A percentile compares a stretch with the other conserved stretches of the same genome.
These are phyloP conservation scores for Echeveria elegans DNA, from an alignment of 164 flowering plant species.

Conservation along the genomic window DNA sequence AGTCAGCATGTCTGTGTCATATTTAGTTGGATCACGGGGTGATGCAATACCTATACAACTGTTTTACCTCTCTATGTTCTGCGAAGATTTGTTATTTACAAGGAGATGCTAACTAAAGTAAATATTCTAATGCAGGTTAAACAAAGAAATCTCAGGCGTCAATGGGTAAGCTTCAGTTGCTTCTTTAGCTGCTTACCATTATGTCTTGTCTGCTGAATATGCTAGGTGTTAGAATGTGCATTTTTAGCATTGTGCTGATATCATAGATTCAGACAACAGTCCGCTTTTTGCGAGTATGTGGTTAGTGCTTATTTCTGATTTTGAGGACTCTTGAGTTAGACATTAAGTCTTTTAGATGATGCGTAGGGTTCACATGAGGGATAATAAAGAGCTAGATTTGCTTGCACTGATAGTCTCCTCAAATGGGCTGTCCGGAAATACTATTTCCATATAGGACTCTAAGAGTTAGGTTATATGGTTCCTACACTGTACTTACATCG, in stretches of 20 bases:
- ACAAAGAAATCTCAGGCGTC: slow-evolving; percentile 4
- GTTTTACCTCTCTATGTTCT: neutral
- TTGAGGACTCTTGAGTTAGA: neutral
- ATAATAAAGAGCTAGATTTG: neutral
- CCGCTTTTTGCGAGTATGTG: neutral
- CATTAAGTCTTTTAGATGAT: too few relatives aligned
- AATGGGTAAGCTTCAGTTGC: neutral
- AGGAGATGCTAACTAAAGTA: neutral
- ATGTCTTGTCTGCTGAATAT: neutral
- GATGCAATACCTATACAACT: too few relatives aligned
- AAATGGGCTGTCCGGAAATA: neutral
- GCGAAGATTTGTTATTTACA: neutral
- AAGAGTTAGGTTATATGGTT: neutral
- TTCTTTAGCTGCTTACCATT: neutral
- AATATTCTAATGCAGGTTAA: neutral
- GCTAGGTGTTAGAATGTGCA: neutral
- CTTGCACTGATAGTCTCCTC: neutral
- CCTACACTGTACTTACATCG: neutral
- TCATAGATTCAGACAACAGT: neutral
- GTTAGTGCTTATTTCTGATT: neutral
- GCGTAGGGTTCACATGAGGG: too few relatives aligned
- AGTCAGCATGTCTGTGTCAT: neutral
- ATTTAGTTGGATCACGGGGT: neutral
- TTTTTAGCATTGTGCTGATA: neutral
- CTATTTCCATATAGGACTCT: neutral